A percentile compares a stretch with the other conserved stretches of the same genome.
These are phyloP conservation scores for Alternaria tenuissima DNA, from an alignment of 2,329 filamentous ascomycete genomes.

Conservation along the genomic window DNA sequence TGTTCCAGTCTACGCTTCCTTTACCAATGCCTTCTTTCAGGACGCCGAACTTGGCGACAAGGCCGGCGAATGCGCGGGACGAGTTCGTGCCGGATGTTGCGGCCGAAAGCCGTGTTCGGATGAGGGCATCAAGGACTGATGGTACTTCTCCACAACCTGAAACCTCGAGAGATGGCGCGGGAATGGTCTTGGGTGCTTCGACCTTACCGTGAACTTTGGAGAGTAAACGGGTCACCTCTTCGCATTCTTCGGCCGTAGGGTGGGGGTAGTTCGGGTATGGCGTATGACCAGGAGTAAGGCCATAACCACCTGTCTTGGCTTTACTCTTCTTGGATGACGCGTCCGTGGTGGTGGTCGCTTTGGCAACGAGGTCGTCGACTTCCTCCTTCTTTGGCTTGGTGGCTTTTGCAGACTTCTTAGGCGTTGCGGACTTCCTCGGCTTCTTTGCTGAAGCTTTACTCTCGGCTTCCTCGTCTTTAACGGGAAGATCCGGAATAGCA, in stretches of 20 bases:
- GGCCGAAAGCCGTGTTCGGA: slow-evolving; percentile 69
- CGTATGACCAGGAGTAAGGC: slow-evolving; percentile 59
- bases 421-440: slow-evolving; percentile 15
- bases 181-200: slow-evolving; percentile 70
- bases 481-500: slow-evolving; percentile 25
- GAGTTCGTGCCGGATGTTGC: slow-evolving; percentile 69
- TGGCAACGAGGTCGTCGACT: slow-evolving; percentile 34
- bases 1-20: slow-evolving; percentile 79
- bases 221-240: slow-evolving; percentile 72
- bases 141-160: slow-evolving; percentile 75
- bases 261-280: slow-evolving; percentile 73
- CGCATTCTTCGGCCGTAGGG: slow-evolving; percentile 74
- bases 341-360: slow-evolving; percentile 38
- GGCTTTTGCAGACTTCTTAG: slow-evolving; percentile 31
- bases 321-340: slow-evolving; percentile 44
- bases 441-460: slow-evolving; percentile 21
- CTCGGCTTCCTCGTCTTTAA: slow-evolving; percentile 16
- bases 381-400: slow-evolving; percentile 31
- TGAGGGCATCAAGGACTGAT: slow-evolving; percentile 69
- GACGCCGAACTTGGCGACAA: slow-evolving; percentile 71
- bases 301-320: slow-evolving; percentile 54
- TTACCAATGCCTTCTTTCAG: slow-evolving; percentile 70
- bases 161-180: slow-evolving; percentile 72
- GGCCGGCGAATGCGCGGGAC: slow-evolving; percentile 69
- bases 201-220: slow-evolving; percentile 71